Base-by-base conservation (phyloP, 1,284 basidiomycete genomes). In the Lentinus polychrous region DNA sequence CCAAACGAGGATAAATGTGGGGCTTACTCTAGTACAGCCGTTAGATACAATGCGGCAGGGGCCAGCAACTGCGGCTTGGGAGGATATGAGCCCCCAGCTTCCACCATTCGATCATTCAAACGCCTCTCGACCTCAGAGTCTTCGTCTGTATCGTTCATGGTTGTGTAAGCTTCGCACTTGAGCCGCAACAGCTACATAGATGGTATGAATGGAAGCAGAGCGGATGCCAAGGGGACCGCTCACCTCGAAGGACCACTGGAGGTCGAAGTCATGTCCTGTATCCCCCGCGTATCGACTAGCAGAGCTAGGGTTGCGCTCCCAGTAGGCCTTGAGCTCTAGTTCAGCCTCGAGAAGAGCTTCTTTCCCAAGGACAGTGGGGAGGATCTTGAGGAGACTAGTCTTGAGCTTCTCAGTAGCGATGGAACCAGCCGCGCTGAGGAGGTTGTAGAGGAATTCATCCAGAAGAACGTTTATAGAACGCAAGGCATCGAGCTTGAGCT, bases 321-420 rank as follows among this genome's bases (percentile, higher is more conserved):
- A 83, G 71, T 92, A 94, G 8, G 86, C 86, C 59, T 87, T 78
- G 43, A 94, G 67, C 68, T 95, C 93, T 43, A 96, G 73, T 62
- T 96, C 93, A 0, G 93, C 93, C 68, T 95, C 93, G 38, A 91
- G 71, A n/a, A 94, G 71, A 4, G 91, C 91, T 60, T 92, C 87
- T 66, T 94, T 91, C 27, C 91, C 92, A 34, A 94, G 73, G 42
- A 78, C 72, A 3, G 86, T 86, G 15, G 88, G 85, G 31, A 94
- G 73, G 23, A 91, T 73, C 57, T 76, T 81, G 46, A 86, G 75
- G 23, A 94, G 67, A 44, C 83, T 86, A 1, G 75, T 72, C 55
- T 91, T 85, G 52, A 96, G 73, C 55, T 81, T 81, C 49, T 83
- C 78, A 2, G 90, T 86, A 39, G 80, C 72, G 48, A 94, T 71